Evolutionary conservation across 208 protist species (phyloP), one percentile per base, ranked within the genome.

Genomic region (Crithidia fasciculata): DNA sequence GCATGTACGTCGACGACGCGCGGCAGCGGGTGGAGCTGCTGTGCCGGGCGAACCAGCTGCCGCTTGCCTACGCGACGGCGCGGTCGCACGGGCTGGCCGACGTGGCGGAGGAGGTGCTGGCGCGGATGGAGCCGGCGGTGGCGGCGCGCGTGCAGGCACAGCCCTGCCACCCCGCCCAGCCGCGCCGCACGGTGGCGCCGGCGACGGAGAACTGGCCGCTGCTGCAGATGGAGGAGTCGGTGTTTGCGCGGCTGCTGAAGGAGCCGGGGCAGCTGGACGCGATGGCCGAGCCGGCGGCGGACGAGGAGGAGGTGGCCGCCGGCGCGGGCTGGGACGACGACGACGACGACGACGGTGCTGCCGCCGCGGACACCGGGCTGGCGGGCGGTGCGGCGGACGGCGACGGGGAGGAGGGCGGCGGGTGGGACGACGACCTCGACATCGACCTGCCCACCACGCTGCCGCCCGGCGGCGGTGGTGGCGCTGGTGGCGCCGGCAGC

Each of bases 1-100:
- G 96, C 10, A 78, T 99, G 19, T 99, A 97, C 78, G 63, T 98
- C 6, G 90, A 95, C 65, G 96, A 99, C 68, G 18, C 65, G 45
- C 63, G 87, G 50, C 81, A 93, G 72, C 92, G 97, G 39, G 72
- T 99, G n/a, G 76, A 87, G 40, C 78, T 98, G 18, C 83, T 98
- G 28, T 68, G 59, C 9, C 74, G 87, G 43, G 78, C 81, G 10
- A 87, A 87, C 44, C 92, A 98, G 69, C 75, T 90, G 50, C 78
- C 88, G 8, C 81, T 73, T 15, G 74, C 68, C 45, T 84, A 62
- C 44, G 55, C 62, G 49, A 74, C 69, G 13, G 67, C 69, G 10
- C 69, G 81, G 16, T 98, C 94, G 19, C 80, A 98, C 75, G 95
- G 94, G 39, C 74, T 98, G 3, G 69, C 82, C 13, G 96, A 99